Evolutionary conservation across 1,284 basidiomycete genomes (phyloP).

Genomic region (Ganoderma boninense): DNA sequence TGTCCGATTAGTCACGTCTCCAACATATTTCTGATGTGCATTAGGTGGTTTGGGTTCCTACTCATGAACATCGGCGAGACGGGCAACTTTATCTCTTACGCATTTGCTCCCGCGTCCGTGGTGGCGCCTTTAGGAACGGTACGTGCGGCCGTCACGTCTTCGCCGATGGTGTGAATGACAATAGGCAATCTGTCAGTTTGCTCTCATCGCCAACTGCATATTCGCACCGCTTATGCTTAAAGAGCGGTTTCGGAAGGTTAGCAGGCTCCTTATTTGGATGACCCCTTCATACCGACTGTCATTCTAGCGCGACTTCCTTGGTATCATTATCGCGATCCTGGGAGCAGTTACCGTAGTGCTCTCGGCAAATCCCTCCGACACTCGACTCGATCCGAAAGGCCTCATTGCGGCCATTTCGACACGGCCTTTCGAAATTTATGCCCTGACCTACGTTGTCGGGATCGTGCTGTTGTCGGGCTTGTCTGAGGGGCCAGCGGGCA

Average conservation of each 20-base stretch:
- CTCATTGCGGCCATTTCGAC: slow-evolving; percentile 77
- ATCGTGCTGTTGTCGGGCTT: slow-evolving; percentile 68
- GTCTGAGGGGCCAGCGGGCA: slow-evolving; percentile 68
- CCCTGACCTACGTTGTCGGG: slow-evolving; percentile 65
- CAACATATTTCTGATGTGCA: not conserved
- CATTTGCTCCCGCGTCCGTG: slow-evolving; percentile 89
- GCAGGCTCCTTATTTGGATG: slow-evolving; percentile 17
- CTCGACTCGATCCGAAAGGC: slow-evolving; percentile 73
- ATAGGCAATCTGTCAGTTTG: slow-evolving; percentile 59
- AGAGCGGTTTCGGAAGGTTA: slow-evolving; percentile 78
- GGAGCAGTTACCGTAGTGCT: slow-evolving; percentile 94
- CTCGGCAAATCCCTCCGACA: slow-evolving; percentile 76
- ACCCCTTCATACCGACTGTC: not conserved
- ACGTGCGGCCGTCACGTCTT: slow-evolving; percentile 40
- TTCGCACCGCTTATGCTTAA: slow-evolving; percentile 92
- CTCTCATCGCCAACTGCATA: slow-evolving; percentile 93
- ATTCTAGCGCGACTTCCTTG: slow-evolving; percentile 80
- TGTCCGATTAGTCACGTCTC: slow-evolving; percentile 21
- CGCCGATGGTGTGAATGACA: slow-evolving; percentile 1
- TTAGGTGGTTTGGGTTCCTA: slow-evolving; percentile 89
- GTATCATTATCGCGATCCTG: slow-evolving; percentile 83
- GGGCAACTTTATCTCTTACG: slow-evolving; percentile 93
- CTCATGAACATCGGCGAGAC: slow-evolving; percentile 93
- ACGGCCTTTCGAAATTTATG: slow-evolving; percentile 79
- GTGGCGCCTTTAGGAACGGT: slow-evolving; percentile 97